Base-by-base conservation (phyloP, 768 basidiomycete genomes). In the Amanita rubescens region DNA sequence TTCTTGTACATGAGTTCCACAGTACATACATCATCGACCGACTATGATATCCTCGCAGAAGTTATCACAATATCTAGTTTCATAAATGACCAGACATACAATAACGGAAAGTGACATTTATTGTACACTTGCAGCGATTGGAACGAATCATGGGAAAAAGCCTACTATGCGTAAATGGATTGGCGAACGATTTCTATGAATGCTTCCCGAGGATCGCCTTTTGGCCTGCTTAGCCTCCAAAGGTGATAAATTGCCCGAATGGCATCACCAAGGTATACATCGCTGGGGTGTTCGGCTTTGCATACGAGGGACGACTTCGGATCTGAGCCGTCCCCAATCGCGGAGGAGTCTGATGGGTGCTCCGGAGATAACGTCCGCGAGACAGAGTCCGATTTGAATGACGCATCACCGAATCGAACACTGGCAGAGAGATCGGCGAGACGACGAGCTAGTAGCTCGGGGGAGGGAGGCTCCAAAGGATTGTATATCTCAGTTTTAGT, bases 201-300 rank as follows among this genome's bases (percentile, higher is more conserved):
- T 44, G 52, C 43, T 6, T 58, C 61, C 5, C 41, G 53, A 27
- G 47, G 53, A 46, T 42, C 20, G 14, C 17, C 52, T 44, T 51
- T 55, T 24, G 45, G 57, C 50, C 65, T 69, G 25, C 72, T 67
- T 9, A 73, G 60, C 61, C 68, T 78, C 85, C 86, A 87, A 19
- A 87, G 72, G 25, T 64, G 69, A 63, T 79, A 85, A 37, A 88
- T 63, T 1, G 80, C 77, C 55, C 70, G 73, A 46, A 85, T 75
- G 30, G 76, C 73, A 34, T 79, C 75, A 37, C 69, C 73, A 43
- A 87, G 65, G 17, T 77, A 73, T 24, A 70, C 70, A 45, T 74
- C 65, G 49, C 55, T 53, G 17, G 60, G 55, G n/a, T 35, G 22
- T 22, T 45, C 34, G 5, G 30, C 24, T 17, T 32, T 25, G n/a